Evolutionary conservation across 1,284 basidiomycete species (phyloP).

Genomic region (Ustilago curta): DNA sequence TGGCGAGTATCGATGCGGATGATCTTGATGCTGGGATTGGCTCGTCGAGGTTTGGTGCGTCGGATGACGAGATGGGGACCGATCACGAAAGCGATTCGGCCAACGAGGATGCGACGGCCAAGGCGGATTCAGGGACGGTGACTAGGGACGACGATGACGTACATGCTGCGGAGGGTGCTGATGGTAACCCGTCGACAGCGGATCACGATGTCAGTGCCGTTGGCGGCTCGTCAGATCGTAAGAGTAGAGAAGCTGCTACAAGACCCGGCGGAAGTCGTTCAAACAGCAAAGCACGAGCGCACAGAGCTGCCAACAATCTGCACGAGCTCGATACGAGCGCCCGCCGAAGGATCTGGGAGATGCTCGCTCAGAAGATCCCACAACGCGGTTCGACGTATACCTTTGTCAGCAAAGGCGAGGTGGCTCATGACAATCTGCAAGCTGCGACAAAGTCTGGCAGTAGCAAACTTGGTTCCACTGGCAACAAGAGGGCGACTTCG

Average conservation of each 20-base stretch:
- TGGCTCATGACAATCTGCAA: constrained; percentile 43
- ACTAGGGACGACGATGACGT: constrained; percentile 1
- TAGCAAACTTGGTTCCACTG: constrained; percentile 1
- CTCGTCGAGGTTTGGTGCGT: constrained; percentile 13
- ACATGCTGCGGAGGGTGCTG: not conserved
- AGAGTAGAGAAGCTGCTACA: constrained; percentile 16
- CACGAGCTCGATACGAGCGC: constrained; percentile 45
- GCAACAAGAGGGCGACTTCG: constrained; percentile 14
- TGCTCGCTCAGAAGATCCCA: constrained; percentile 47
- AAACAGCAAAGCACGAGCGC: constrained; percentile 32
- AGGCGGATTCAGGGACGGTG: constrained; percentile 1
- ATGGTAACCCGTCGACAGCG: not conserved
- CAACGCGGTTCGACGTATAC: constrained; percentile 53
- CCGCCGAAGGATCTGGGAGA: constrained; percentile 48
- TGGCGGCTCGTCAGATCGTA: constrained; percentile 8
- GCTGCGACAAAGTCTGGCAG: constrained; percentile 19
- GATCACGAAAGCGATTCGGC: constrained; percentile 33
- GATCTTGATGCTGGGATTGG: constrained; percentile 17
- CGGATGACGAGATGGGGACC: constrained; percentile 27
- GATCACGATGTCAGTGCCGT: constrained; percentile 10
- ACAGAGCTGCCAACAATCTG: constrained; percentile 19
- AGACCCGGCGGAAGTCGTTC: constrained; percentile 19
- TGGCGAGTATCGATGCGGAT: constrained; percentile 38
- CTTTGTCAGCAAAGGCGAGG: constrained; percentile 50
- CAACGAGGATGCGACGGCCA: constrained; percentile 13